Evolutionary conservation across 495 filamentous ascomycete species (phyloP), one percentile per base, ranked within the genome.

Genomic region (Aspergillus ellipticus): DNA sequence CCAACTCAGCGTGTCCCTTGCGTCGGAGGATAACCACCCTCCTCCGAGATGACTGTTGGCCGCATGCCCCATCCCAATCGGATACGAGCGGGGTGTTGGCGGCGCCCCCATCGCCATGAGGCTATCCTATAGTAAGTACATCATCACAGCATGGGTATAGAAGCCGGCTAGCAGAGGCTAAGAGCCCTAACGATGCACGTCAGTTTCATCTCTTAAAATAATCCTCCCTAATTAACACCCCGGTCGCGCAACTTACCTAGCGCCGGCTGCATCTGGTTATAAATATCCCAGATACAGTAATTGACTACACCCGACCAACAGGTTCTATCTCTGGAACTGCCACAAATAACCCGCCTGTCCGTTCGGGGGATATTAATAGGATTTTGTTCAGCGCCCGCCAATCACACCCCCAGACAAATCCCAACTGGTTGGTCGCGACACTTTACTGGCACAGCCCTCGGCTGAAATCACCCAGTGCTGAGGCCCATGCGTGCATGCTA

Each of bases 261-360:
- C 35, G 35, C 35, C 10, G 35, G 35, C 35, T 39, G 35, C 35
- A 39, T 39, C 35, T 39, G 35, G 35, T 15, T 39, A 39, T 39
- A 39, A 39, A 39, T 39, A 39, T n/a, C 35, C 35, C 11, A 15
- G n/a, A 15, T 39, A 39, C n/a, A 39, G 35, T 39, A 39, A 39
- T 13, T n/a, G 10, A 39, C 35, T 39, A 39, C 10, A 39, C 10
- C 13, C 13, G 6, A 13, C 35, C 35, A 39, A 39, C 35, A 39
- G 4, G 13, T 39, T 39, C 35, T n/a, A 39, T 13, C 13, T 39
- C 13, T 13, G 35, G 35, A 39, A 64, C 78, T 16, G 76, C 76
- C 7, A 66, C 17, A 48, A 29, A 28, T 21, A 24, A 3, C 22
- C 45, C 28, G 28, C n/a, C 6, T 16, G 22, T 48, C 45, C 45